These are phyloP conservation scores for Sordariomycetes sp. DNA, from an alignment of 2,329 filamentous ascomycete genomes.

Conservation along the genomic window DNA sequence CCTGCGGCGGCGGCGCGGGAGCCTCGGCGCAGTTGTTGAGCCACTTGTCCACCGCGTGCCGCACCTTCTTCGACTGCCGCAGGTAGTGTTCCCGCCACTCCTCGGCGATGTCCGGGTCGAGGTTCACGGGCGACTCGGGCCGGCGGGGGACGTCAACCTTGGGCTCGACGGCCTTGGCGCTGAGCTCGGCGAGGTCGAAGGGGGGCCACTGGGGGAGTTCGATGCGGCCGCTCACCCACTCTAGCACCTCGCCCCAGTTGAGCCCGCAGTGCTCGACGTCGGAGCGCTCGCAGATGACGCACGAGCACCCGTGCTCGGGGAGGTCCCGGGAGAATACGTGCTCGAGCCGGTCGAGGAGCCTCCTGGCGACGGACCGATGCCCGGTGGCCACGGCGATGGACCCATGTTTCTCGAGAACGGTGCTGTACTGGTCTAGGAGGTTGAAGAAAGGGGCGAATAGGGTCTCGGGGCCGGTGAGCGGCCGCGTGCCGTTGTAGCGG, in stretches of 20 bases:
- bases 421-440: constrained; percentile 73
- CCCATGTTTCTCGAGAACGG: constrained; percentile 69
- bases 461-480: constrained; percentile 53
- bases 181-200: constrained; percentile 57
- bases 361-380: constrained; percentile 84
- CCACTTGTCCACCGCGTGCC: constrained; percentile 85
- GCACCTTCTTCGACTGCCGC: constrained; percentile 82
- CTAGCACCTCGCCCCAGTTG: constrained; percentile 91
- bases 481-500: constrained; percentile 39
- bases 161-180: constrained; percentile 42
- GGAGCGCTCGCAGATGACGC: constrained; percentile 63
- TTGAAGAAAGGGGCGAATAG: constrained; percentile 75
- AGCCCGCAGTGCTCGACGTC: constrained; percentile 56
- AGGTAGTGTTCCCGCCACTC: constrained; percentile 89
- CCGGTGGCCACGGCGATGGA: constrained; percentile 92
- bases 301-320: constrained; percentile 71
- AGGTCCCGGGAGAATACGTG: constrained; percentile 91
- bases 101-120: constrained; percentile 88
- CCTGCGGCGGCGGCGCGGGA: constrained; percentile 63
- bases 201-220: constrained; percentile 84
- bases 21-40: constrained; percentile 66
- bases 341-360: constrained; percentile 79
- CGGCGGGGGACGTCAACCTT: constrained; percentile 41
- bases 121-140: constrained; percentile 51
- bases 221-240: constrained; percentile 78